Evolutionary conservation across 805 yeast species (phyloP), one percentile per base, ranked within the genome.

Genomic region (Starmerella etchellsii): DNA sequence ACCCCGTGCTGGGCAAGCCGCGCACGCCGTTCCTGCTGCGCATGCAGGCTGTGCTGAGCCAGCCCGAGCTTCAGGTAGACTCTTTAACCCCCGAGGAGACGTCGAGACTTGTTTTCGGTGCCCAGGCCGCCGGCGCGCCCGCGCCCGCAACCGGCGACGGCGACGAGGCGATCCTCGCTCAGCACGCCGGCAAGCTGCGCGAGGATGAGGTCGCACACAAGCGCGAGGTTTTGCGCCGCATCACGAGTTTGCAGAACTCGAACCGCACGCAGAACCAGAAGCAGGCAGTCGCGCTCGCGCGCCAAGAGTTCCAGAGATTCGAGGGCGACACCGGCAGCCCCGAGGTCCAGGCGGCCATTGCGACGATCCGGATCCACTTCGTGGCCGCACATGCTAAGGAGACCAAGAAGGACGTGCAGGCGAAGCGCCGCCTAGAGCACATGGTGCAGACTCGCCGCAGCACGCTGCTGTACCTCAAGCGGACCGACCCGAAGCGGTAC

Each of bases 251-350:
- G 63, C 77, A 71, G 60, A 87, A 87, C 61, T 70, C 91, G 21
- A 68, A 69, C 49, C 69, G 69, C 38, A 57, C 61, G 16, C 85
- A 81, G 48, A 66, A 67, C 42, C 65, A 69, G 53, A 72, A 73
- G 49, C 58, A 73, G 50, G 80, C 83, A 23, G 65, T 74, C 2
- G 62, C 63, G 34, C 59, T 79, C 34, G 95, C 96, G 1, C 68
- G 74, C 37, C 63, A 71, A 51, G 96, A 88, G 63, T 87, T 88
- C 60, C 76, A 74, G 52, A 70, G 94, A 54, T 69, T 71, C 48
- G 84, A 77, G 34, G 95, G 94, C 40, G 97, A 91, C 59, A 82
- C 95, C 1, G 96, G 94, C 2, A 82, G 95, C 2, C 76, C 94
- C 40, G 97, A 88, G 63, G 95, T 87, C 21, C 96, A 87, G 62